Percentiles rank a stretch among this genome's conserved stretches.
phyloP scores from a whole-genome alignment of 306 rosid species.

The Quercus wislizeni region DNA sequence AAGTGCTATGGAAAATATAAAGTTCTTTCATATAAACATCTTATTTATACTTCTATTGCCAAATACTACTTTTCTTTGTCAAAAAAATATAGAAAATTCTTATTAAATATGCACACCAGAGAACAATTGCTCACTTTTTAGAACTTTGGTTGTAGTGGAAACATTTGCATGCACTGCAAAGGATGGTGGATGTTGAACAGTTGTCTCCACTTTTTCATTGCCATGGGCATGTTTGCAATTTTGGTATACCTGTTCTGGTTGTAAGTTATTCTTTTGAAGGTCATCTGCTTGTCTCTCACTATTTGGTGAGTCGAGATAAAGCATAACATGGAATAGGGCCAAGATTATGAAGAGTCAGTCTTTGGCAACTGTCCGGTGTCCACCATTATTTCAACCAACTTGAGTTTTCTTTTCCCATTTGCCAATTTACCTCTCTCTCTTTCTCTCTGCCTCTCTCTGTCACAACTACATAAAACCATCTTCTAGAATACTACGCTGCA shows the following conservation, averaged over 20 bases:
- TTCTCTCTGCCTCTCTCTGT: not conserved
- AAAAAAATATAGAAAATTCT: not conserved
- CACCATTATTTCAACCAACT: not conserved
- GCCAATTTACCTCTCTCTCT: not conserved
- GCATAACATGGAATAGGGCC: not conserved
- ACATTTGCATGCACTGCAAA: not conserved
- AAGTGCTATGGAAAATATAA: not conserved
- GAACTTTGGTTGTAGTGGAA: not conserved
- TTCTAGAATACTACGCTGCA: not conserved
- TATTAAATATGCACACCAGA: not conserved
- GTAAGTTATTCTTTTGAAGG: not conserved
- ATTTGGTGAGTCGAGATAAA: not conserved
- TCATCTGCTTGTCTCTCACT: not conserved
- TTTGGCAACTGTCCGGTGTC: not conserved
- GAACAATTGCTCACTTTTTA: not conserved
- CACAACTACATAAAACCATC: not conserved
- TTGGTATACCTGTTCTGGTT: not conserved
- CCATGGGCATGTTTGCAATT: not conserved
- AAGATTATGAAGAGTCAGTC: not conserved
- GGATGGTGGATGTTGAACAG: not conserved
- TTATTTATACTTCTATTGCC: not conserved
- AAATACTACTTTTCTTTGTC: not conserved
- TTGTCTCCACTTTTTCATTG: not conserved
- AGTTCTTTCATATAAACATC: not conserved
- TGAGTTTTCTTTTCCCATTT: not conserved